Evolutionary conservation across 306 rosid genomes (phyloP).

Genomic region (Carpinus fangiana): DNA sequence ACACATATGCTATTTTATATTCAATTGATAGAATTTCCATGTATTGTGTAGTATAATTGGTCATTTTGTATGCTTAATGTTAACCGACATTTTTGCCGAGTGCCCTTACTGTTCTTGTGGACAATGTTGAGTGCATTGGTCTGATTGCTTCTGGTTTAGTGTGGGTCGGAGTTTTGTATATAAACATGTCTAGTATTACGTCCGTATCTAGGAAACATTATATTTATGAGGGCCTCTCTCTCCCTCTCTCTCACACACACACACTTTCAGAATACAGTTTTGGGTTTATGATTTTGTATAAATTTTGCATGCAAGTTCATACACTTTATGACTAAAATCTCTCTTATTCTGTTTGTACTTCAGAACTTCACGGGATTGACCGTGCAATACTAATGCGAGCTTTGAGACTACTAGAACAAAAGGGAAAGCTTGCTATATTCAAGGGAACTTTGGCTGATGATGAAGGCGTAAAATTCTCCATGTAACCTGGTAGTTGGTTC

Average conservation of each 20-base stretch:
- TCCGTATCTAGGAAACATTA: too few relatives aligned
- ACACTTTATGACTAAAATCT: slow-evolving; percentile 7
- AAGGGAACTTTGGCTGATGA: slow-evolving; percentile 92
- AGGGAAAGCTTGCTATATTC: slow-evolving; percentile 91
- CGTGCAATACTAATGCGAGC: slow-evolving; percentile 77
- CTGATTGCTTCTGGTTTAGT: neutral
- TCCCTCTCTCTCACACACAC: too few relatives aligned
- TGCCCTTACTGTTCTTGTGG: too few relatives aligned
- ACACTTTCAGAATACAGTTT: too few relatives aligned
- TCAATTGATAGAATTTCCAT: too few relatives aligned
- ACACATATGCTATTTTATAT: too few relatives aligned
- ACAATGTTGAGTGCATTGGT: too few relatives aligned
- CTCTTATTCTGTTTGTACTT: slow-evolving; percentile 18
- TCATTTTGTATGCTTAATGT: too few relatives aligned
- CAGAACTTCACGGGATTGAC: slow-evolving; percentile 88
- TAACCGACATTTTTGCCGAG: too few relatives aligned
- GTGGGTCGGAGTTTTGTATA: slow-evolving; percentile 1
- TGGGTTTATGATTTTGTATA: neutral
- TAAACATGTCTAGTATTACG: too few relatives aligned
- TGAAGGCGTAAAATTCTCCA: slow-evolving; percentile 85
- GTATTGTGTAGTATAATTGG: too few relatives aligned
- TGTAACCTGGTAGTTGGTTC: slow-evolving; percentile 21
- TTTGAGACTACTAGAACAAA: slow-evolving; percentile 77
- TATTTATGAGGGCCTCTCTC: too few relatives aligned
- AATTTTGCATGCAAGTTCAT: slow-evolving; percentile 10